Evolutionary conservation across 2,329 filamentous ascomycete species (phyloP).

Genomic region (Verticillium albo-atrum): DNA sequence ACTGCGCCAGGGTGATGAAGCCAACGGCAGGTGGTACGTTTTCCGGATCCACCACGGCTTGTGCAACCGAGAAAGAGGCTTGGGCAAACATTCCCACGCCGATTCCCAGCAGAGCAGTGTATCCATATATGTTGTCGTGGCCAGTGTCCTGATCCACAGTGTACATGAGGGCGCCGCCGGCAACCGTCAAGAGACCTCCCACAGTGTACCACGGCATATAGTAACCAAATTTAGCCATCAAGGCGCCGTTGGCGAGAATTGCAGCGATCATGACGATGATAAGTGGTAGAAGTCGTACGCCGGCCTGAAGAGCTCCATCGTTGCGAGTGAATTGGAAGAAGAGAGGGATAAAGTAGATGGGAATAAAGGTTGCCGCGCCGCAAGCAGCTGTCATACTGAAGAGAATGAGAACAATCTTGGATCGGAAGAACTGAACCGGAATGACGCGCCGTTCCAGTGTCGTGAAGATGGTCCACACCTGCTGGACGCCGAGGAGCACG

Average conservation of each 20-base stretch:
- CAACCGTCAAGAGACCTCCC: slow-evolving; percentile 24
- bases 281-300: slow-evolving; percentile 34
- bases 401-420: slow-evolving; percentile 32
- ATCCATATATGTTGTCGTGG: slow-evolving; percentile 24
- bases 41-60: slow-evolving; percentile 21
- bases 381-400: slow-evolving; percentile 27
- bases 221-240: slow-evolving; percentile 28
- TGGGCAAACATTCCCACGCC: slow-evolving; percentile 31
- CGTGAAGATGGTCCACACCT: slow-evolving; percentile 32
- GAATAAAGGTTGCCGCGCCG: slow-evolving; percentile 15
- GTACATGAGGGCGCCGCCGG: slow-evolving; percentile 27
- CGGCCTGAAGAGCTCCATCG: slow-evolving; percentile 33
- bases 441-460: slow-evolving; percentile 28
- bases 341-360: slow-evolving; percentile 44
- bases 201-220: slow-evolving; percentile 34
- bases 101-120: slow-evolving; percentile 31
- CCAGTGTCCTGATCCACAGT: slow-evolving; percentile 6
- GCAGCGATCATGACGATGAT: slow-evolving; percentile 27
- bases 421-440: slow-evolving; percentile 39
- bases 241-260: slow-evolving; percentile 26
- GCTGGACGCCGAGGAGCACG: slow-evolving; percentile 33
- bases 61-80: slow-evolving; percentile 27
- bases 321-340: slow-evolving; percentile 43
- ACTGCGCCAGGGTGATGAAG: slow-evolving; percentile 21
- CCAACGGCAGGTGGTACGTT: slow-evolving; percentile 26